Evolutionary conservation across 441 rosid species (phyloP), one percentile per base, ranked within the genome.

Genomic region (Eutrema salsugineum): DNA sequence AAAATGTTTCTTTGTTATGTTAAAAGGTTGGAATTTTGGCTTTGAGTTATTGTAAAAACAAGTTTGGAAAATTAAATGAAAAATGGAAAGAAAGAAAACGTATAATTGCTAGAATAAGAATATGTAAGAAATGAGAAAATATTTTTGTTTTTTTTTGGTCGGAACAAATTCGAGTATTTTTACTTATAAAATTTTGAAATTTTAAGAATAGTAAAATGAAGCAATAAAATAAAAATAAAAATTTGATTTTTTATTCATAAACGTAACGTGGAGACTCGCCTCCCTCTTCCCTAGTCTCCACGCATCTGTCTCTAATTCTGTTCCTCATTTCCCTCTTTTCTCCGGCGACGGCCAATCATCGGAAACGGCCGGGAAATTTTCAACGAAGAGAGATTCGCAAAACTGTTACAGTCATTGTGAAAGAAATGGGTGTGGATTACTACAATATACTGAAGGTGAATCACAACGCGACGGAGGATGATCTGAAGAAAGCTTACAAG

Each of bases 401-500:
- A 65, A 5, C 3, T 11, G 8, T 8, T 40, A 39, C n/a, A n/a
- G 5, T 61, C 42, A 33, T 5, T 44, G 48, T 12, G 49, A 47
- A 12, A 30, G 16, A 66, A 56, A 63, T 77, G 76, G 77, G 75
- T 19, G 79, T 75, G 8, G 80, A 78, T 76, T 75, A 91, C 80
- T 91, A 94, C 81, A 94, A 94, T 71, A 89, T 90, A 49, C 86
- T 94, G 4, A 90, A 91, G 77, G 96, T 94, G 62, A 91, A 94
- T 58, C 82, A 94, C 56, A 84, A 88, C 67, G 98, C 98, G 10
- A 88, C 79, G 78, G 94, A 87, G 0, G 95, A 89, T 2, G 98
- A 91, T 68, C 87, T 94, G 14, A 88, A 85, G 71, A 94, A 83
- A 78, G 84, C 98, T 15, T 91, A 94, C 85, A 90, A 85, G 78